Conservation (phyloP, 1,284 basidiomycete genomes). For the Puccinia horiana region DNA sequence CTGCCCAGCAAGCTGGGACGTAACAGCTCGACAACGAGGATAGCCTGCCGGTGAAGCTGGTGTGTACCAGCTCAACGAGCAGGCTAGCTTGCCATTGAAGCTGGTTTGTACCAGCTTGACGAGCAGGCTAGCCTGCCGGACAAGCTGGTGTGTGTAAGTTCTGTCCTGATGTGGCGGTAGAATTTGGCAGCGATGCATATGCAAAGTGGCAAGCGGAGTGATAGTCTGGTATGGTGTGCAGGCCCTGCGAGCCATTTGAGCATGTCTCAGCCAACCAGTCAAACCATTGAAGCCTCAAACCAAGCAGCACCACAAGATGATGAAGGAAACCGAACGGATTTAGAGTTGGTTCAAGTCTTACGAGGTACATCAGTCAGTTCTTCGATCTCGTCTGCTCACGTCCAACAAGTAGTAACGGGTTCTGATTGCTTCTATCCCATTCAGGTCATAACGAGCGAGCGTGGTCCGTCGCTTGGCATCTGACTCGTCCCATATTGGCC, state of each 20-base stretch:
- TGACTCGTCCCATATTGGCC: constrained; percentile 32
- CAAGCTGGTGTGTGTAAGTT: too few relatives aligned
- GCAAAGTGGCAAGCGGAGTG: background rate
- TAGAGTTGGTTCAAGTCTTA: constrained; percentile 28
- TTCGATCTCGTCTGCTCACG: background rate
- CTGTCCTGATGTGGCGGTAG: too few relatives aligned
- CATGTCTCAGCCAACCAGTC: constrained; percentile 12
- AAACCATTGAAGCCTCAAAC: background rate
- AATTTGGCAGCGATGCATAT: too few relatives aligned
- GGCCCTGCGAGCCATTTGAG: too few relatives aligned
- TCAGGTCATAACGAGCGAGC: constrained; percentile 44
- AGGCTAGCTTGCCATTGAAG: too few relatives aligned
- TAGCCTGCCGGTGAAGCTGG: too few relatives aligned
- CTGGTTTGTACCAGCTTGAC: too few relatives aligned
- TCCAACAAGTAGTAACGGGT: background rate
- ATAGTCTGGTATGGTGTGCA: too few relatives aligned
- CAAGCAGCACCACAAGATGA: background rate
- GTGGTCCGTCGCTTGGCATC: constrained; percentile 47
- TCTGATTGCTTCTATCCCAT: constrained; percentile 19
- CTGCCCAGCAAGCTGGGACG: too few relatives aligned
- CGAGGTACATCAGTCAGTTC: constrained; percentile 13
- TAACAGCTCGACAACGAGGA: too few relatives aligned
- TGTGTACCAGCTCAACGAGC: too few relatives aligned
- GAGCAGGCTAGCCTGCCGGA: too few relatives aligned
- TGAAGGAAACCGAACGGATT: background rate